phyloP scores from a whole-genome alignment of 352 stramenopile genomes.

The Chloridella minuta region DNA sequence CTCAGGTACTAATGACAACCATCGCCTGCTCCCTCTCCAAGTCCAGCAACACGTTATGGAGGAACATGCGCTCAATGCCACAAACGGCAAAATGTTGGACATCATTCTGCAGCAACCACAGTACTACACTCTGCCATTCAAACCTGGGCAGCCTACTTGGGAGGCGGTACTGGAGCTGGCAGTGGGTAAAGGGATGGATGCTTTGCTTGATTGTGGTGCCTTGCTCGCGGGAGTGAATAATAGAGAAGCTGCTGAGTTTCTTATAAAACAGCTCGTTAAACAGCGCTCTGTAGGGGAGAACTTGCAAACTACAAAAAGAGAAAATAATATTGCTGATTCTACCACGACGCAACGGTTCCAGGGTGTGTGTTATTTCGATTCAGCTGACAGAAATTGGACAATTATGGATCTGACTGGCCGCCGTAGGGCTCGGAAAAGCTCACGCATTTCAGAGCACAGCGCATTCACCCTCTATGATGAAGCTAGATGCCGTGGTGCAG shows the following conservation, averaged over 20 bases:
- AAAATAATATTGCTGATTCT: too few relatives aligned
- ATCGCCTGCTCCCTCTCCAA: constrained; percentile 32
- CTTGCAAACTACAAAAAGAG: too few relatives aligned
- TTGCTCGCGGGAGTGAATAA: neutral
- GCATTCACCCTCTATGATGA: constrained; percentile 59
- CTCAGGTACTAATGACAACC: constrained; percentile 51
- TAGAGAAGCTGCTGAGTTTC: too few relatives aligned
- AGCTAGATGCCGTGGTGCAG: constrained; percentile 36
- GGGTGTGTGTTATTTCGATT: constrained; percentile 47
- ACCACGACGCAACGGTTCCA: constrained; percentile 13
- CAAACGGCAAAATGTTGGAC: constrained; percentile 48
- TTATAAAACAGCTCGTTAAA: too few relatives aligned
- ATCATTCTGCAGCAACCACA: constrained; percentile 20
- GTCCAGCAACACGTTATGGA: constrained; percentile 30
- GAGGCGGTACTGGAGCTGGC: neutral
- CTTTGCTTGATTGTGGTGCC: neutral
- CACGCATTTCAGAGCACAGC: constrained; percentile 34
- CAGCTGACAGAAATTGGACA: constrained; percentile 31
- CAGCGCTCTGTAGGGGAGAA: too few relatives aligned
- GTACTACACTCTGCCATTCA: neutral
- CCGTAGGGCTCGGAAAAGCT: constrained; percentile 23
- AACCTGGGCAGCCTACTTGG: neutral
- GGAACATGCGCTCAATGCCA: constrained; percentile 27
- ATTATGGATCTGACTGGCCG: neutral
- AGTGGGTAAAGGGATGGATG: neutral